phyloP scores from a whole-genome alignment of 2,329 filamentous ascomycete species.

The Colletotrichum godetiae region DNA sequence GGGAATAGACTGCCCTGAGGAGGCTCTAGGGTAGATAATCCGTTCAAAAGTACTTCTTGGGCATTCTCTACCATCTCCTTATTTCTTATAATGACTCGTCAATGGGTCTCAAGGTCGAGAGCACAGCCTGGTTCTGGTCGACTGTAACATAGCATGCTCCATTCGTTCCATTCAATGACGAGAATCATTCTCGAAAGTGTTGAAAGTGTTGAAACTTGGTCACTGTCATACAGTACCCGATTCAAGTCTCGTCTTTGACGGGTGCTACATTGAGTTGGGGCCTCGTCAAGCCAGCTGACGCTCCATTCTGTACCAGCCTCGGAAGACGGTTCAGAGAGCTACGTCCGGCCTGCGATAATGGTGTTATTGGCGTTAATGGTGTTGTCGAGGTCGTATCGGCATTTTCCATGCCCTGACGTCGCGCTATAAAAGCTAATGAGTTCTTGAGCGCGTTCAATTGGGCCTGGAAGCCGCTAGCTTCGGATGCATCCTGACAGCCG shows the following conservation, averaged over 20 bases:
- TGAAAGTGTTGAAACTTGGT: background rate
- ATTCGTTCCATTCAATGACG: background rate
- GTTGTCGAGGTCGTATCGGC: background rate
- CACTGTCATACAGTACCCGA: too few relatives aligned
- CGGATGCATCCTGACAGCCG: background rate
- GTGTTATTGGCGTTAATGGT: background rate
- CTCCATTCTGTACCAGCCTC: background rate
- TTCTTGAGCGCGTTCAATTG: background rate
- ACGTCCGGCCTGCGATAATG: background rate
- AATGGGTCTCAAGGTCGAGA: background rate
- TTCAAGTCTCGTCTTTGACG: background rate
- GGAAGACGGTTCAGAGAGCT: background rate
- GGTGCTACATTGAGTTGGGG: background rate
- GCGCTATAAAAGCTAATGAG: background rate
- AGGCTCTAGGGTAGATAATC: background rate
- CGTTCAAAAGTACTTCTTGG: too few relatives aligned
- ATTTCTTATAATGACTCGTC: background rate
- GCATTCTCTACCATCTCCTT: background rate
- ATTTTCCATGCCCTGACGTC: background rate
- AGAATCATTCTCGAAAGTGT: background rate
- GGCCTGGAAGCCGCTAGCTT: background rate
- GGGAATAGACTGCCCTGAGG: background rate
- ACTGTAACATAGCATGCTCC: background rate
- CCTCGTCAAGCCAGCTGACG: background rate
- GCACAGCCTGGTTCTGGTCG: background rate